Conservation (phyloP, 169 alveolate species). For the Plasmodium knowlesi region DNA sequence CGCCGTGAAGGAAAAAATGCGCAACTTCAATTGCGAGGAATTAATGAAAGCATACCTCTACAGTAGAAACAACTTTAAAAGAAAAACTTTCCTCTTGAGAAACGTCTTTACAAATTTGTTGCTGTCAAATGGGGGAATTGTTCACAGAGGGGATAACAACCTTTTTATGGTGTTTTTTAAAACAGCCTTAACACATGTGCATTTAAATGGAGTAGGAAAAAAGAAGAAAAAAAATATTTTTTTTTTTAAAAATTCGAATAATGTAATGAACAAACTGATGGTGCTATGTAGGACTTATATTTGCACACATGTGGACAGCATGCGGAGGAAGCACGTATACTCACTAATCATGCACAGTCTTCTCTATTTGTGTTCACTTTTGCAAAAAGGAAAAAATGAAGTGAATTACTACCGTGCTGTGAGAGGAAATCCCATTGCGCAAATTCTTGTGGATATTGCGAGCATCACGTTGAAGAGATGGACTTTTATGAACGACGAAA, state of each 20-base stretch:
- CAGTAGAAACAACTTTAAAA: slow-evolving; percentile 12
- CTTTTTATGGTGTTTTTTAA: slow-evolving; percentile 7
- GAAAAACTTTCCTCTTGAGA: neutral
- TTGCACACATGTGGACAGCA: neutral
- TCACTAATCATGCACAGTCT: slow-evolving; percentile 13
- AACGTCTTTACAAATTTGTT: slow-evolving; percentile 2
- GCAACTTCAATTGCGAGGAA: neutral
- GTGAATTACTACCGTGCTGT: neutral
- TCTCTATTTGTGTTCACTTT: slow-evolving; percentile 12
- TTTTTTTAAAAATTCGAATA: slow-evolving; percentile 13
- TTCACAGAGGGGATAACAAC: slow-evolving; percentile 2
- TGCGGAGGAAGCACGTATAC: slow-evolving; percentile 31
- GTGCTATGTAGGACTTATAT: neutral
- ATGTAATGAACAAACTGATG: neutral
- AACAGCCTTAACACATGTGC: slow-evolving; percentile 5
- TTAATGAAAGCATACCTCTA: slow-evolving; percentile 26
- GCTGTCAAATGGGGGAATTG: neutral
- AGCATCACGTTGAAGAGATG: slow-evolving; percentile 12
- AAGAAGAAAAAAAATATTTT: neutral
- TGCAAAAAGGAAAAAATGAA: neutral
- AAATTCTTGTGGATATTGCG: neutral
- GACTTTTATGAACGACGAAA: slow-evolving; percentile 24
- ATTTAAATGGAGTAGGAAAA: neutral
- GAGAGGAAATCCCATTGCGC: neutral
- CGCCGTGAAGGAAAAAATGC: neutral